These are phyloP conservation scores for Termitomyces sp. DNA, from an alignment of 768 basidiomycete genomes.

Conservation along the genomic window DNA sequence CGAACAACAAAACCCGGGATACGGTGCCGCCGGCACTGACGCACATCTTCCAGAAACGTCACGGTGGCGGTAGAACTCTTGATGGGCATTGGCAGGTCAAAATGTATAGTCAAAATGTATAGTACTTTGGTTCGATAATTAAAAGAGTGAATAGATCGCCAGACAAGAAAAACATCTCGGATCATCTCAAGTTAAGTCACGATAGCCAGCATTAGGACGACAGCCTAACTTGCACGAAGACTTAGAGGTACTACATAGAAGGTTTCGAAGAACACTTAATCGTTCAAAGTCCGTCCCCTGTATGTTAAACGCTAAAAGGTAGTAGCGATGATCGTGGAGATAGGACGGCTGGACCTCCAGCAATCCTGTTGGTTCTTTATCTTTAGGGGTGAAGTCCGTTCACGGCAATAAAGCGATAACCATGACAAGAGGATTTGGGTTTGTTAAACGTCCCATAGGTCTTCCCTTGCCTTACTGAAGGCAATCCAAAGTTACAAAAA, in stretches of 20 bases:
- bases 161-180: neutral
- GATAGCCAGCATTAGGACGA: neutral
- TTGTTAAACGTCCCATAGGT: neutral
- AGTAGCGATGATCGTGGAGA: conserved; percentile 1
- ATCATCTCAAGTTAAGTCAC: neutral
- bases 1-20: neutral
- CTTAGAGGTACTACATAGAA: neutral
- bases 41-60: neutral
- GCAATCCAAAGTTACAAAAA: neutral
- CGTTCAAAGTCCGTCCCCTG: conserved; percentile 7
- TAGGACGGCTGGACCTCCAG: neutral
- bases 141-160: neutral
- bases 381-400: neutral
- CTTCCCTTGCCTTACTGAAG: neutral
- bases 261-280: conserved; percentile 10
- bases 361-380: neutral
- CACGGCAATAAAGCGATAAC: neutral
- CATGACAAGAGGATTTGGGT: neutral
- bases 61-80: neutral
- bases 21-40: neutral
- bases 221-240: neutral
- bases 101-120: too few species aligned
- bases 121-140: neutral
- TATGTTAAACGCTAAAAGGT: conserved; percentile 11
- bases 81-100: neutral